Evolutionary conservation across 805 yeast genomes (phyloP), one percentile per base, ranked within the genome.

Genomic region (Saccharomycopsis olivae): DNA sequence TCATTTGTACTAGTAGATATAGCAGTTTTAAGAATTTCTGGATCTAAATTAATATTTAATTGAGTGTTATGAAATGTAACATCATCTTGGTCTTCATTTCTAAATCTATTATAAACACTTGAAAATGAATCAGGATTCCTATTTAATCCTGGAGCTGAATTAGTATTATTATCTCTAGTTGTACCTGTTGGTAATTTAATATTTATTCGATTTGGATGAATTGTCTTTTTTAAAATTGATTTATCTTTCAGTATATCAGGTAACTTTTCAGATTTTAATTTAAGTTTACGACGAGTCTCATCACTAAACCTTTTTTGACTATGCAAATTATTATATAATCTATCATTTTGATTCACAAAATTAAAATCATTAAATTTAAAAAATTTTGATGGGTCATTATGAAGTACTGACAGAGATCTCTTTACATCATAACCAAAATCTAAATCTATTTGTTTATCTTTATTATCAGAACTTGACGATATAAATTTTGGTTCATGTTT

Each of bases 311-410:
- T 23, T 18, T 43, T 29, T 15, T 35, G 44, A 18, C 18, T 37
- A 19, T 46, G 28, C 13, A 43, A 21, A n/a, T 40, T 38, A 24
- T 40, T 43, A 14, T 35, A 41, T 20, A 17, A 18, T n/a, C 47
- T 33, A 23, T 46, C 49, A 27, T 40, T 34, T 21, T 37, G 39
- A 18, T 46, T 46, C n/a, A 46, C 39, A 32, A 37, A 31, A 15
- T 35, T 29, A 27, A 46, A 46, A 20, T 43, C 41, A 33, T 46
- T 40, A 24, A 46, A 46, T 33, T 46, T 46, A 39, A 43, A 46
- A 19, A 46, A 43, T 21, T 35, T 43, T 3, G 43, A 29, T 10
- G 44, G 47, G 29, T 43, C 45, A 5, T 11, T 24, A 9, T 9
- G 18, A 6, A 19, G 5, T 9, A 28, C 6, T 13, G 13, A 19